Percentiles rank a stretch among this genome's conserved stretches.
phyloP scores from a whole-genome alignment of 2,329 filamentous ascomycete genomes.

The Ciborinia camelliae region DNA sequence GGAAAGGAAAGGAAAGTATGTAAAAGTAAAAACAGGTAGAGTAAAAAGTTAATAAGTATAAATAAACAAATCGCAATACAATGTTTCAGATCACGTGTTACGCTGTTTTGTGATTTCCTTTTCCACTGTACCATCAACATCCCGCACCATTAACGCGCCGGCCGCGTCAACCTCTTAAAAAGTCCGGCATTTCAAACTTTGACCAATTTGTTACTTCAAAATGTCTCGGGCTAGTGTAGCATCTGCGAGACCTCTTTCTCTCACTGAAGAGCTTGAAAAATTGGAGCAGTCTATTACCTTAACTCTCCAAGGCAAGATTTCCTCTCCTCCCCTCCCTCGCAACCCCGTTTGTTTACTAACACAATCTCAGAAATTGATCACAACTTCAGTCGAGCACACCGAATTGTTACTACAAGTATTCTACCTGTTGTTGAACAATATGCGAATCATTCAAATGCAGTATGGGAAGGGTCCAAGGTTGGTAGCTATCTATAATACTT shows the following conservation, averaged over 20 bases:
- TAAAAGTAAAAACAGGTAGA: too few species aligned
- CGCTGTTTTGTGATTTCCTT: background rate
- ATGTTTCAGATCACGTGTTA: background rate
- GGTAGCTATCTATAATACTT: constrained; percentile 17
- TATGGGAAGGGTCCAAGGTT: constrained; percentile 97
- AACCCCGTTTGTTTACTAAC: constrained; percentile 21
- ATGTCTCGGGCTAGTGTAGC: constrained; percentile 39
- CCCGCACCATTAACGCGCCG: background rate
- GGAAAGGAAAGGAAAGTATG: too few species aligned
- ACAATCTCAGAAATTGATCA: constrained; percentile 79
- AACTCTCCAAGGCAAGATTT: constrained; percentile 73
- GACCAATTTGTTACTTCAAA: background rate
- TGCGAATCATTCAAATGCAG: constrained; percentile 84
- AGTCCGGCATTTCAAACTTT: constrained; percentile 1
- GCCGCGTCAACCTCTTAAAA: constrained; percentile 13
- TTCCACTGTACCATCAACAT: background rate
- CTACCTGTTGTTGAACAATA: constrained; percentile 93
- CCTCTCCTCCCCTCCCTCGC: background rate
- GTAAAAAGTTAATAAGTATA: too few species aligned
- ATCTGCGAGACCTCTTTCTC: constrained; percentile 58
- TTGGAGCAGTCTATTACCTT: constrained; percentile 96
- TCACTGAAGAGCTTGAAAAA: constrained; percentile 94
- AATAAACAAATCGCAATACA: background rate
- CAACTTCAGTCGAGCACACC: constrained; percentile 95
- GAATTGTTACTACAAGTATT: constrained; percentile 92